Percentiles rank a stretch among this genome's conserved stretches.
phyloP scores from a whole-genome alignment of 2,329 filamentous ascomycete species.

The Sordariomycetes sp. region DNA sequence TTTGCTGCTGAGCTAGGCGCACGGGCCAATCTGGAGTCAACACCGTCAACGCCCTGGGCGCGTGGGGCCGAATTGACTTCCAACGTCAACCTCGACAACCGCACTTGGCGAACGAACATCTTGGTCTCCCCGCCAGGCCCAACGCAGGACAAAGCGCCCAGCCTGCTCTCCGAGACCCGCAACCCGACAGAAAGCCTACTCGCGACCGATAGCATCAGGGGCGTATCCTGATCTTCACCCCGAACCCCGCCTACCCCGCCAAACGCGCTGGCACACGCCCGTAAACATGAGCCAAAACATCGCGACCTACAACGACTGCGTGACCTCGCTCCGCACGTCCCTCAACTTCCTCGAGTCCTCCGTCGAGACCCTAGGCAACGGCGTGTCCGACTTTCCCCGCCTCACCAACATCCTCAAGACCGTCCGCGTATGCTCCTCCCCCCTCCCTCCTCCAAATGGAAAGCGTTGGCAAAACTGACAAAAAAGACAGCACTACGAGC shows the following conservation, averaged over 20 bases:
- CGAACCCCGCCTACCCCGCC: neutral
- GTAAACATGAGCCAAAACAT: slow-evolving; percentile 4
- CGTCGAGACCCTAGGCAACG: slow-evolving; percentile 42
- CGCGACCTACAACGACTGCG: slow-evolving; percentile 43
- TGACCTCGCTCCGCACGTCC: slow-evolving; percentile 47
- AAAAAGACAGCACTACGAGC: slow-evolving; percentile 72
- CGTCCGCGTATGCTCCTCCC: slow-evolving; percentile 34
- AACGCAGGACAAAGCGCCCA: no score
- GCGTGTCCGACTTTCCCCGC: slow-evolving; percentile 47
- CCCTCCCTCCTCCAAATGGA: slow-evolving; percentile 20
- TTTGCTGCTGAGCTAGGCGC: no score
- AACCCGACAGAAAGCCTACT: neutral
- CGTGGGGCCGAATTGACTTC: no score
- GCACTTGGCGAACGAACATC: no score
- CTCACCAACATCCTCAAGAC: slow-evolving; percentile 45
- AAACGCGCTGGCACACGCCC: neutral
- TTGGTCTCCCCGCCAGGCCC: no score
- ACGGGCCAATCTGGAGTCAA: no score
- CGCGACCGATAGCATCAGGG: neutral
- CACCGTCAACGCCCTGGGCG: no score
- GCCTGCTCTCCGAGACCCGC: neutral
- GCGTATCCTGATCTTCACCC: neutral
- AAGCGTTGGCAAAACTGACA: neutral
- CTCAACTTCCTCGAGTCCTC: slow-evolving; percentile 51
- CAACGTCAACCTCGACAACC: no score